Evolutionary conservation across 2,329 filamentous ascomycete species (phyloP).

Genomic region (Venturia effusa): DNA sequence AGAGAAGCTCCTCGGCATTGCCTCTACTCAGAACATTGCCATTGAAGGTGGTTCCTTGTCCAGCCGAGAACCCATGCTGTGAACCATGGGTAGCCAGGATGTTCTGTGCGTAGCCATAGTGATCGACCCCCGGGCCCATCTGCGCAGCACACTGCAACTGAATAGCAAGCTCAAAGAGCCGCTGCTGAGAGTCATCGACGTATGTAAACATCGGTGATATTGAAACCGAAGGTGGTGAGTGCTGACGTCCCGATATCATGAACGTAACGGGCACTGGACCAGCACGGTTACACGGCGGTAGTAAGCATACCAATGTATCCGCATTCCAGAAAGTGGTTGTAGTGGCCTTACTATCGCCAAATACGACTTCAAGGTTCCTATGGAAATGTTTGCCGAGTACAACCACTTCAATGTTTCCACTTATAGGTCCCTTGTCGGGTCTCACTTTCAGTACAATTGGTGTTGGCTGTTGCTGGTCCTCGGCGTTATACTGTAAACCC

Average conservation of each 20-base stretch:
- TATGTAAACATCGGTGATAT: slow-evolving; percentile 51
- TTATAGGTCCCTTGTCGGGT: slow-evolving; percentile 69
- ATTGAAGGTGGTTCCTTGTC: slow-evolving; percentile 11
- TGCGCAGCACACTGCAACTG: slow-evolving; percentile 24
- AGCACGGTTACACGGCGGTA: slow-evolving; percentile 58
- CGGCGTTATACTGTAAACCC: background rate
- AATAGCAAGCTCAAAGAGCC: slow-evolving; percentile 53
- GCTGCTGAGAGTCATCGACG: slow-evolving; percentile 57
- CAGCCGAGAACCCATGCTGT: background rate
- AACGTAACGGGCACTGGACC: slow-evolving; percentile 64
- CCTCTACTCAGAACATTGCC: slow-evolving; percentile 18
- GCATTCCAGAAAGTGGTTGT: slow-evolving; percentile 75
- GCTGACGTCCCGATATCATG: slow-evolving; percentile 41
- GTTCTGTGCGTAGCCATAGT: slow-evolving; percentile 14
- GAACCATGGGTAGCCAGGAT: slow-evolving; percentile 1
- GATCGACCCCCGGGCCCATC: slow-evolving; percentile 20
- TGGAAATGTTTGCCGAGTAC: slow-evolving; percentile 73
- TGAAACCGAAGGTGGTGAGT: slow-evolving; percentile 32
- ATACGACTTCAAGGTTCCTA: slow-evolving; percentile 72
- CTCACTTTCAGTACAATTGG: slow-evolving; percentile 73
- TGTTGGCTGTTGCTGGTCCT: slow-evolving; percentile 18
- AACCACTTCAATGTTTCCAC: slow-evolving; percentile 79
- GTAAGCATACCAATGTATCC: slow-evolving; percentile 66
- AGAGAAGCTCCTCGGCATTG: slow-evolving; percentile 56
- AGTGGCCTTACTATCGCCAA: slow-evolving; percentile 58